phyloP scores from a whole-genome alignment of 208 protist species.

The Crithidia mellificae region DNA sequence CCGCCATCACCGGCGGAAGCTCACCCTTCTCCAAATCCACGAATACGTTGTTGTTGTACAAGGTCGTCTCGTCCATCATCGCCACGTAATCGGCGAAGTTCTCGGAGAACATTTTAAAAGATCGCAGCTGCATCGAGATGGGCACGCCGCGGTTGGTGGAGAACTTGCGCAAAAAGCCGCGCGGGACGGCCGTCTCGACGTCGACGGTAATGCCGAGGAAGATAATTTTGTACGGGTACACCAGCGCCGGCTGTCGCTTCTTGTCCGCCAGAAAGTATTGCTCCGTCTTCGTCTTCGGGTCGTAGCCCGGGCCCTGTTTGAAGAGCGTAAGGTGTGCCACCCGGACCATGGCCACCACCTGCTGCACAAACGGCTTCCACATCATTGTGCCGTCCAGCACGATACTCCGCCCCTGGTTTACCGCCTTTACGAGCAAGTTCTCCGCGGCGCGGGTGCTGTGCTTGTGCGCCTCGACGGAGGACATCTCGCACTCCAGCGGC shows the following conservation, averaged over 20 bases:
- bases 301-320: conserved; percentile 72
- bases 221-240: conserved; percentile 69
- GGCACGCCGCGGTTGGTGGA: conserved; percentile 79
- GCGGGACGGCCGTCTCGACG: conserved; percentile 82
- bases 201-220: conserved; percentile 86
- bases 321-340: conserved; percentile 68
- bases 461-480: conserved; percentile 41
- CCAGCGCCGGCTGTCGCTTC: conserved; percentile 40
- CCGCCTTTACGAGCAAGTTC: conserved; percentile 72
- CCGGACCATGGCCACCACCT: conserved; percentile 84
- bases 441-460: conserved; percentile 79
- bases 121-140: conserved; percentile 76
- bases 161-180: conserved; percentile 84
- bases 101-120: conserved; percentile 87
- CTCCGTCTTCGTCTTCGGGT: conserved; percentile 41
- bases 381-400: conserved; percentile 92
- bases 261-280: conserved; percentile 64
- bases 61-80: conserved; percentile 59
- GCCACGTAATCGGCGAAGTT: conserved; percentile 71
- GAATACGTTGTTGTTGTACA: conserved; percentile 91
- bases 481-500: conserved; percentile 30
- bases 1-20: conserved; percentile 74
- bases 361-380: conserved; percentile 85
- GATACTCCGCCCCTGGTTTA: conserved; percentile 83
- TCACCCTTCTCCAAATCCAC: conserved; percentile 81